Base-by-base conservation (phyloP, 2,329 filamentous ascomycete species). In the Apiospora koreana region DNA sequence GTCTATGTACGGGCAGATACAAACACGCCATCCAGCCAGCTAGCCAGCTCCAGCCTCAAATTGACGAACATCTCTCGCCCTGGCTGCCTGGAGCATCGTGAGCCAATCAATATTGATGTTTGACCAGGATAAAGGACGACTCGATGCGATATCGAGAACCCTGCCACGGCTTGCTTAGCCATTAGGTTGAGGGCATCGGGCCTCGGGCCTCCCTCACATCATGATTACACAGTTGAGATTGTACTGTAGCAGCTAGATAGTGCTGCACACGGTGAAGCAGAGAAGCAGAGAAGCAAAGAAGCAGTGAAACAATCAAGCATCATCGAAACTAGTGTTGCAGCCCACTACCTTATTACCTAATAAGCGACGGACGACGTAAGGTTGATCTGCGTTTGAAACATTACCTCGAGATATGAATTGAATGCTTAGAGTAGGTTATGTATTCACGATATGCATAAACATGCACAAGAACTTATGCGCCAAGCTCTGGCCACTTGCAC, bases 11-110 rank as follows among this genome's bases (percentile, higher is more conserved):
- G 9, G 7, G 21, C 5, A 46, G 16, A 14, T 62, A 62, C 54
- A 62, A 62, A 45, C 65, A 66, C 41, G 38, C 28, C 41, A 43
- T 43, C 41, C 41, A 43, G 14, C 41, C 65, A 43, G 16, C 43
- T 28, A 31, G n/a, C 43, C 65, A 46, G 31, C 41, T 66, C 23
- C 25, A 66, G 65, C 65, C 65, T 46, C 65, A 45, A 28, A 66
- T 66, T 66, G 31, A 62, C 31, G 9, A 62, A 62, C 54, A 31
- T 38, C 54, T 31, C 31, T 38, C 54, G 54, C 54, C 54, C 54
- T 62, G 54, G 31, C 54, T 35, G 31, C 16, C 31, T 62, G 18
- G 54, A 31, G 31, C 54, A 38, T 38, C n/a, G 31, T 21, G 28
- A 38, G 31, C 54, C 54, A 62, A 62, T 62, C 54, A 31, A 35